These are phyloP conservation scores for Monilinia fructigena DNA, from an alignment of 2,329 filamentous ascomycete species.

Conservation along the genomic window DNA sequence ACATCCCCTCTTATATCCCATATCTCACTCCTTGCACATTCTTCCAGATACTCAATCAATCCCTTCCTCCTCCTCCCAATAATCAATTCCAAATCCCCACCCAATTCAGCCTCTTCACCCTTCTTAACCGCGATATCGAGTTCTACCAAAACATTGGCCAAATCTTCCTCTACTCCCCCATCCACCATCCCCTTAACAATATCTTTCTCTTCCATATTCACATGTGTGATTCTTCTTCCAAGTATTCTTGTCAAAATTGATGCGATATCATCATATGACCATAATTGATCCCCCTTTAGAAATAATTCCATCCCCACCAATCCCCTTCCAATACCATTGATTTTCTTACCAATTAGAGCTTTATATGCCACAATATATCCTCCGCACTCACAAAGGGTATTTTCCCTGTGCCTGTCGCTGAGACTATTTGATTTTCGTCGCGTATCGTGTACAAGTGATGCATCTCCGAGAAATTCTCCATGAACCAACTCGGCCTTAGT, in stretches of 20 bases:
- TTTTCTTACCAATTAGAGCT: conserved; percentile 6
- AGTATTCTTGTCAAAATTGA: neutral
- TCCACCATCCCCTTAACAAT: conserved; percentile 4
- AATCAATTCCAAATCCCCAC: neutral
- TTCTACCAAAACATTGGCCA: conserved; percentile 3
- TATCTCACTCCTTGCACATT: neutral
- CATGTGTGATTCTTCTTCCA: neutral
- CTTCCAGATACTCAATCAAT: conserved; percentile 5
- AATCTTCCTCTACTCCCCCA: neutral
- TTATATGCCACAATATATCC: conserved; percentile 4
- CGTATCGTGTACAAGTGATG: conserved; percentile 40
- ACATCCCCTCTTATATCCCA: neutral
- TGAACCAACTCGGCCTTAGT: conserved; percentile 51
- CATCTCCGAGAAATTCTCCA: conserved; percentile 47
- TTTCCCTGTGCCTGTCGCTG: conserved; percentile 41
- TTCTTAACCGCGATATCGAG: conserved; percentile 6
- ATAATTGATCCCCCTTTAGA: conserved; percentile 20
- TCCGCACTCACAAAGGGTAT: conserved; percentile 8
- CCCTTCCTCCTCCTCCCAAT: neutral
- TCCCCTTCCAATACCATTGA: neutral
- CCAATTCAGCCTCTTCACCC: conserved; percentile 6
- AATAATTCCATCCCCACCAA: neutral
- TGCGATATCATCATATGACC: conserved; percentile 34
- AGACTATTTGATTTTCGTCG: conserved; percentile 45
- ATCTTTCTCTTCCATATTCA: conserved; percentile 1